A percentile compares a stretch with the other conserved stretches of the same genome.
phyloP scores from a whole-genome alignment of 768 basidiomycete genomes.

The Kwoniella newhampshirensis region DNA sequence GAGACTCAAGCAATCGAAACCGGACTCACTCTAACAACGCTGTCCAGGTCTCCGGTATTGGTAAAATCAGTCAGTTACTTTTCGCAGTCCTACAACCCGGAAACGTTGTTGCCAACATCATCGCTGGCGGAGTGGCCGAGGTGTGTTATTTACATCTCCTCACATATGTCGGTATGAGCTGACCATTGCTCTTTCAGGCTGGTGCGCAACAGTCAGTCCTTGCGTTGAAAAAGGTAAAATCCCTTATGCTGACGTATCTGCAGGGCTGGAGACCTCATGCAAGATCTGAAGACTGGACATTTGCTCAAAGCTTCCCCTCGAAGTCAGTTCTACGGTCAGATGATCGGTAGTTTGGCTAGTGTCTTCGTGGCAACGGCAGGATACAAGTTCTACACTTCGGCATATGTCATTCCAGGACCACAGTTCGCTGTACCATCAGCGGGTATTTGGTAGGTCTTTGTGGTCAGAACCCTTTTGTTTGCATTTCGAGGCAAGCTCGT shows the following conservation, averaged over 20 bases:
- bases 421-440: constrained; percentile 96
- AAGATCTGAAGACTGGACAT: constrained; percentile 96
- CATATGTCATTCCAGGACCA: constrained; percentile 85
- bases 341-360: constrained; percentile 83
- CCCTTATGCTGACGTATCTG: constrained; percentile 2
- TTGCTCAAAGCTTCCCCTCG: constrained; percentile 86
- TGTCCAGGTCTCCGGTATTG: constrained; percentile 64
- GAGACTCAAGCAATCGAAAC: too few relatives aligned
- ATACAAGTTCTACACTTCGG: constrained; percentile 79
- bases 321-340: constrained; percentile 86
- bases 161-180: constrained; percentile 6
- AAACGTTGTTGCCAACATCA: constrained; percentile 95
- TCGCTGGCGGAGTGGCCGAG: constrained; percentile 90
- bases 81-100: constrained; percentile 94
- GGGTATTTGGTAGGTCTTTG: constrained; percentile 74
- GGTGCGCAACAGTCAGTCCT: constrained; percentile 38
- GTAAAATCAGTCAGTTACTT: constrained; percentile 89
- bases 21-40: neutral
- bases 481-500: too few relatives aligned
- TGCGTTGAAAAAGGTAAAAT: neutral
- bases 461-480: too few relatives aligned
- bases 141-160: constrained; percentile 15
- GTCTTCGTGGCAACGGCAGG: constrained; percentile 86
- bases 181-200: constrained; percentile 13
- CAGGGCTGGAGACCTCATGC: constrained; percentile 96